A percentile compares a stretch with the other conserved stretches of the same genome.
Conservation (phyloP, 2,329 filamentous ascomycete species). For the Trichoderma aggressivum region DNA sequence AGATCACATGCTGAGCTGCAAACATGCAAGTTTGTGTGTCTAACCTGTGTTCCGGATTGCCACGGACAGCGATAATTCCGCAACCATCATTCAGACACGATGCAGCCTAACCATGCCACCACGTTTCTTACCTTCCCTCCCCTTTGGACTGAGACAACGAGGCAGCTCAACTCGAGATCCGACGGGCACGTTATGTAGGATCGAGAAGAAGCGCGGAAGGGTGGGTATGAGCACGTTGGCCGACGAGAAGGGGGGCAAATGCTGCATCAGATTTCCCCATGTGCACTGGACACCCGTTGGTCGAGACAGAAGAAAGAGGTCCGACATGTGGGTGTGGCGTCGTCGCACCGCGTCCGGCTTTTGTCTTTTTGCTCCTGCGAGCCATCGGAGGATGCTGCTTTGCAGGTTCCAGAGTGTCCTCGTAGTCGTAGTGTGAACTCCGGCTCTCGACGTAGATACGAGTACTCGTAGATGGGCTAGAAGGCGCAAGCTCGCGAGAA, state of each 20-base stretch:
- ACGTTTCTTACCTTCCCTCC: constrained; percentile 5
- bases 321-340: constrained; percentile 13
- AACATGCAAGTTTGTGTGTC: neutral
- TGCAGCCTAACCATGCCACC: neutral
- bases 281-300: neutral
- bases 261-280: constrained; percentile 4
- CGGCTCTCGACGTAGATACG: neutral
- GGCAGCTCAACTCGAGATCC: constrained; percentile 4
- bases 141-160: constrained; percentile 13
- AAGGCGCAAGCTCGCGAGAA: neutral
- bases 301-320: neutral
- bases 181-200: constrained; percentile 19
- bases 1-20: neutral
- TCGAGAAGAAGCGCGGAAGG: constrained; percentile 12
- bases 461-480: neutral
- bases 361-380: neutral
- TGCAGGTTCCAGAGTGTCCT: neutral
- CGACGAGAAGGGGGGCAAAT: neutral
- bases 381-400: constrained; percentile 7
- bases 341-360: neutral
- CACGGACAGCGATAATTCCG: neutral
- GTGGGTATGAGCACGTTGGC: constrained; percentile 2
- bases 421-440: neutral
- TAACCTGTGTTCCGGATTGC: neutral
- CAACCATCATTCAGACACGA: neutral